These are phyloP conservation scores for Shiraia bambusicola DNA, from an alignment of 2,329 filamentous ascomycete species.

Conservation along the genomic window DNA sequence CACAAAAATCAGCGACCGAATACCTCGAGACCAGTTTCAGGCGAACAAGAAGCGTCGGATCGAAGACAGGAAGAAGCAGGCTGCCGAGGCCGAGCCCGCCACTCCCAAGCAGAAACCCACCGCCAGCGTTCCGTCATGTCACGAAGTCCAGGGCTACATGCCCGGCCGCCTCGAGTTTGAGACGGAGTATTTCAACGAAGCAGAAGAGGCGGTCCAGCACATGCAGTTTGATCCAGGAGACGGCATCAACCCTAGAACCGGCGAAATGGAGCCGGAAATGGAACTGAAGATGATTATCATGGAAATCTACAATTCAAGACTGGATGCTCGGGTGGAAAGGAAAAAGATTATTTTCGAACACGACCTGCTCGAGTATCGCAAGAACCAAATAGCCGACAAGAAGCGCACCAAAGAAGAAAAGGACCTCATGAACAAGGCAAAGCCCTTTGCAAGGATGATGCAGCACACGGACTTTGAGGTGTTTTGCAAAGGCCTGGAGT, in stretches of 20 bases:
- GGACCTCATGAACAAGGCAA: conserved; percentile 87
- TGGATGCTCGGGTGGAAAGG: conserved; percentile 87
- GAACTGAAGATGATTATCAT: conserved; percentile 97
- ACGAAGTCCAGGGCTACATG: conserved; percentile 99
- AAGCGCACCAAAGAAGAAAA: conserved; percentile 94
- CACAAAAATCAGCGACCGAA: conserved; percentile 72
- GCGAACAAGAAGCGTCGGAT: conserved; percentile 89
- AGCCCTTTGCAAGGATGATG: conserved; percentile 97
- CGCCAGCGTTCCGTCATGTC: conserved; percentile 90
- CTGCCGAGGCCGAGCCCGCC: conserved; percentile 78
- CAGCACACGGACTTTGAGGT: conserved; percentile 86
- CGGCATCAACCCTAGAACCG: conserved; percentile 80
- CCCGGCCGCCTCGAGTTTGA: conserved; percentile 96
- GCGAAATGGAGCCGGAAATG: conserved; percentile 90
- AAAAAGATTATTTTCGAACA: conserved; percentile 98
- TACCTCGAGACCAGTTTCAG: conserved; percentile 91
- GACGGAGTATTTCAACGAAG: conserved; percentile 95
- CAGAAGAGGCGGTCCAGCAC: conserved; percentile 94
- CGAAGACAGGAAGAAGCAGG: conserved; percentile 83
- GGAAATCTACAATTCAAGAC: conserved; percentile 92
- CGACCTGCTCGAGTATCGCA: conserved; percentile 86
- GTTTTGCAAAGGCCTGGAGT: conserved; percentile 80
- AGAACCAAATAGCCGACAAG: conserved; percentile 87
- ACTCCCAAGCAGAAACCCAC: conserved; percentile 95
- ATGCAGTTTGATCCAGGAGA: conserved; percentile 98